Evolutionary conservation across 306 rosid genomes (phyloP), one percentile per base, ranked within the genome.

Genomic region (Pyrus communis): DNA sequence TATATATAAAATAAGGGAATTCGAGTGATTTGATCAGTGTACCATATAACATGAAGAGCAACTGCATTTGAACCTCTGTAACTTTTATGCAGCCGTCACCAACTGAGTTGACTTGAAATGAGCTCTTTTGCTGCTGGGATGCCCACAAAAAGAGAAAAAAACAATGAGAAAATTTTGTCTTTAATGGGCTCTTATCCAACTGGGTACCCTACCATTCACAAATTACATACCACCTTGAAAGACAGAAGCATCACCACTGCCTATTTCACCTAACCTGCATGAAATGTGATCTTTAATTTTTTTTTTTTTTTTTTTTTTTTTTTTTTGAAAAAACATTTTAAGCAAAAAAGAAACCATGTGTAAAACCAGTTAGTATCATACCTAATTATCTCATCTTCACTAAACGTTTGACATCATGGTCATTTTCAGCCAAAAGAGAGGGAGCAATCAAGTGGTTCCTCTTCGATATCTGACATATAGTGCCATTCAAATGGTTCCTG

Each of bases 401-500:
- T 75, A 71, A 83, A 90, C 71, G 74, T 82, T 81, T 83, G 90
- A 67, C 82, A 85, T 90, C 84, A 70, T 92, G 84, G 84, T 95
- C 98, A 86, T 90, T 95, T 71, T 97, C 97, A 75, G 88, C 95
- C 82, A 90, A 79, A 82, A 95, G 97, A 77, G 96, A 77, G 60
- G 92, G 87, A 58, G 96, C 97, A 75, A 92, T 84, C 27, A 95
- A 84, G 74, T 95, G 98, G 58, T 88, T 88, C 90, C 97, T 88
- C 85, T 90, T 92, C 95, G 78, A 90, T 90, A 84, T 89, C 98
- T 55, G 96, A 89, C 86, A 92, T 83, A 64, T 69, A 63, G 93
- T 92, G 89, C 86, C 96, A 92, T 84, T 92, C 96, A 84, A 95
- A 91, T 28, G 96, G 92, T 85, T 92, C 98, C 5, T 94, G 88